phyloP scores from a whole-genome alignment of 495 filamentous ascomycete species.

The Daldinia grandis region DNA sequence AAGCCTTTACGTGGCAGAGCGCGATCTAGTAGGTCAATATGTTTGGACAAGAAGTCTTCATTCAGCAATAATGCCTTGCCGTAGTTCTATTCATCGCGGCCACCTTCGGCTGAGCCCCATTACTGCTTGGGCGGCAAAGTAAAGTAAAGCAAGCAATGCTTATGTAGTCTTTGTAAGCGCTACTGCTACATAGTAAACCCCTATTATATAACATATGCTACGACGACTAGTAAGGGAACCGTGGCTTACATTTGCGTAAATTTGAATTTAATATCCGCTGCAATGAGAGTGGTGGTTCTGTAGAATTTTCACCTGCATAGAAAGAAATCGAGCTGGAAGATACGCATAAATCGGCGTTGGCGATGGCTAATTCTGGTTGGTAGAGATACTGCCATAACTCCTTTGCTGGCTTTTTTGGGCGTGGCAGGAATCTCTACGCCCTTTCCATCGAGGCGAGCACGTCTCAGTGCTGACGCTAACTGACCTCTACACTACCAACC shows the following conservation, averaged over 20 bases:
- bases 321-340: conserved; percentile 1
- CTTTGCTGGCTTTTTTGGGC: not conserved
- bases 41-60: not conserved
- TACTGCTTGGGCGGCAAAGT: conserved; percentile 22
- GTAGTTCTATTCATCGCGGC: conserved; percentile 6
- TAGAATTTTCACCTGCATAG: conserved; percentile 3
- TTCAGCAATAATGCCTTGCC: not conserved
- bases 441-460: conserved; percentile 11
- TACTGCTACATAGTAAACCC: not conserved
- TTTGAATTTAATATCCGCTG: not conserved
- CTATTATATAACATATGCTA: conserved; percentile 1
- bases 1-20: not conserved
- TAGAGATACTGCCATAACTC: not conserved
- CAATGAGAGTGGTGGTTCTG: not conserved
- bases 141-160: conserved; percentile 7
- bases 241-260: conserved; percentile 2
- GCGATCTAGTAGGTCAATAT: not conserved
- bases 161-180: not conserved
- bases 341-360: conserved; percentile 19
- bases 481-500: conserved; percentile 18
- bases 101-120: conserved; percentile 22
- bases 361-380: not conserved
- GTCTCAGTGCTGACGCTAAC: conserved; percentile 7
- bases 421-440: not conserved
- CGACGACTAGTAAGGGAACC: not conserved